Evolutionary conservation across 345 rosid species (phyloP), one percentile per base, ranked within the genome.

Genomic region (Tarenaya hassleriana): DNA sequence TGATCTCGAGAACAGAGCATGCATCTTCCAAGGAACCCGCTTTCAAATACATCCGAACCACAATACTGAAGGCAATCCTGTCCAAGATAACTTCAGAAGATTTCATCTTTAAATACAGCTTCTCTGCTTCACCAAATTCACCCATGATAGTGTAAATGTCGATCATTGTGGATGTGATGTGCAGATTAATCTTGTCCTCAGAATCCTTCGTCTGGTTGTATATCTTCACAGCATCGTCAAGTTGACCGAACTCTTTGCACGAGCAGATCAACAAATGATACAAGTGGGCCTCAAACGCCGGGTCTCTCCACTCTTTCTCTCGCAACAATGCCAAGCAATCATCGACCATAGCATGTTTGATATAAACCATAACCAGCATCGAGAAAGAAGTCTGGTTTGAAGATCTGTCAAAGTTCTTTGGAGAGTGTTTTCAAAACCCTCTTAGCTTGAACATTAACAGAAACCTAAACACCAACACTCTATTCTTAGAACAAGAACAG

Each of bases 201-300:
- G 69, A 59, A 47, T 63, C 63, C 40, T 69, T 58, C 61, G 73
- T 86, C 12, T 66, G 77, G 37, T 57, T 57, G 66, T 75, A 81
- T 55, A 86, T 75, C 66, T 73, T 76, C 45, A 81, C 75, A 60
- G 95, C 94, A 74, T 75, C 69, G 14, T 69, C 69, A 19, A 79
- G 72, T 55, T 65, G 60, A 50, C 79, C 86, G 17, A 63, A 71
- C 71, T 89, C 97, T 76, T 83, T 89, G 74, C 94, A 86, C 0
- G 84, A 81, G 61, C 90, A 86, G 60, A 86, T 80, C 55, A 90
- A 67, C 62, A 90, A 73, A 80, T 86, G 97, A 66, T 84, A 84
- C 75, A 90, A 67, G 50, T 82, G 82, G 32, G 81, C 84, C 73
- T 84, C 91, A 71, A 90, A 90, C 38, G 52, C 64, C 1, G 72